Percentiles rank a stretch among this genome's conserved stretches.
These are phyloP conservation scores for Stentor roeselii DNA, from an alignment of 73 alveolate species.

Conservation along the genomic window DNA sequence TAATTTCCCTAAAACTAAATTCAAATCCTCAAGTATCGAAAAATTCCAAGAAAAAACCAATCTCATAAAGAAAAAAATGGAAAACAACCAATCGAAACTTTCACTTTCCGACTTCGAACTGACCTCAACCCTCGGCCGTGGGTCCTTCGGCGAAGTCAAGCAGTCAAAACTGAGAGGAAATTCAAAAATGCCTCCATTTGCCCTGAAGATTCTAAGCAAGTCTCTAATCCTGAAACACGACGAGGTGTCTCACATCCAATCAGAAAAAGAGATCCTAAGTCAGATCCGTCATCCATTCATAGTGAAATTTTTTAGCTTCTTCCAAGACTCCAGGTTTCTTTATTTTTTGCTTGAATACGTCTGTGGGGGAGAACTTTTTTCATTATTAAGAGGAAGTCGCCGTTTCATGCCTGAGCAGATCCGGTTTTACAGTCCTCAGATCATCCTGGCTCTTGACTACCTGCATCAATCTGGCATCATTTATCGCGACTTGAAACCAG, in stretches of 20 bases:
- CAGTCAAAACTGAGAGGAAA: conserved; percentile 69
- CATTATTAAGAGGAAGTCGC: conserved; percentile 46
- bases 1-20: no score
- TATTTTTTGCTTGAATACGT: conserved; percentile 61
- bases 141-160: conserved; percentile 95
- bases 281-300: conserved; percentile 49
- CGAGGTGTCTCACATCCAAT: conserved; percentile 57
- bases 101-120: conserved; percentile 54
- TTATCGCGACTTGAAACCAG: conserved; percentile 86
- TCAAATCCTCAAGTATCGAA: no score
- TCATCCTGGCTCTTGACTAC: conserved; percentile 53
- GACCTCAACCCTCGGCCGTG: conserved; percentile 84
- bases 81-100: conserved; percentile 28
- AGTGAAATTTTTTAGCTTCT: conserved; percentile 41
- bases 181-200: conserved; percentile 68
- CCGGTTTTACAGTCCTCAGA: conserved; percentile 56
- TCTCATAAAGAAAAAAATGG: background rate
- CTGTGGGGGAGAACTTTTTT: conserved; percentile 65
- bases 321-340: conserved; percentile 45
- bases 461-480: conserved; percentile 54
- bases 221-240: conserved; percentile 85
- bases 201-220: conserved; percentile 92
- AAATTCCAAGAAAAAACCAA: background rate
- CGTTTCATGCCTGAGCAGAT: conserved; percentile 54
- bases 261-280: conserved; percentile 44